phyloP scores from a whole-genome alignment of 257 asterid genomes.

The Solanum tacnaense region DNA sequence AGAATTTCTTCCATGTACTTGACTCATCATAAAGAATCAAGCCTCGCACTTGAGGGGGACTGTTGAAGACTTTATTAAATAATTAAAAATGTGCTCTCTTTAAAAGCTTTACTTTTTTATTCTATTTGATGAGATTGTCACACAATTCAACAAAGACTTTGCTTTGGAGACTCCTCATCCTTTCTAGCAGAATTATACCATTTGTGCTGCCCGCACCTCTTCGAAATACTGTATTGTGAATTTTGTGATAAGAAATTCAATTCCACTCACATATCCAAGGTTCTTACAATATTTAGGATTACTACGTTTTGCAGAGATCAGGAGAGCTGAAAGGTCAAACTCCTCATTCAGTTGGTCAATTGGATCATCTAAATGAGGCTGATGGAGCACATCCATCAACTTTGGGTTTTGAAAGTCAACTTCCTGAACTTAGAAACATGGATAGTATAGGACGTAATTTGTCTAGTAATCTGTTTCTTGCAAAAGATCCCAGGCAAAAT shows the following conservation, averaged over 20 bases:
- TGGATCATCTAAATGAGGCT: slow-evolving; percentile 33
- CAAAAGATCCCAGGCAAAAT: slow-evolving; percentile 27
- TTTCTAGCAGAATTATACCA: not conserved
- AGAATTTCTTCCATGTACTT: not conserved
- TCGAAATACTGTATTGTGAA: not conserved
- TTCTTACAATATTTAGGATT: slow-evolving; percentile 2
- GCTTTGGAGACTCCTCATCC: not conserved
- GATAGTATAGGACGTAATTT: slow-evolving; percentile 31
- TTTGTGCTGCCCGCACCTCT: not conserved
- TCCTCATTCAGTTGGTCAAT: slow-evolving; percentile 30
- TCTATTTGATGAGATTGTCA: not conserved
- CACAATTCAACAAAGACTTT: not conserved
- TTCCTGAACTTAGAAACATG: slow-evolving; percentile 27
- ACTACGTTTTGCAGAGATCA: slow-evolving; percentile 47
- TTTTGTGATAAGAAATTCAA: not conserved
- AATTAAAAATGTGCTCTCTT: not conserved
- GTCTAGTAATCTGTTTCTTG: slow-evolving; percentile 18
- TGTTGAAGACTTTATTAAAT: not conserved
- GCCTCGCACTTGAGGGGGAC: not conserved
- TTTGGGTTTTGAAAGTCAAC: slow-evolving; percentile 33
- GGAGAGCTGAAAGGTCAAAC: slow-evolving; percentile 36
- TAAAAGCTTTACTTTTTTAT: not conserved
- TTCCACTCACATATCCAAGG: not conserved
- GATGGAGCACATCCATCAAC: slow-evolving; percentile 25
- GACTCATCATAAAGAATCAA: not conserved